These are phyloP conservation scores for Chlorella sp. DNA, from an alignment of 139 green algal genomes.

Conservation along the genomic window DNA sequence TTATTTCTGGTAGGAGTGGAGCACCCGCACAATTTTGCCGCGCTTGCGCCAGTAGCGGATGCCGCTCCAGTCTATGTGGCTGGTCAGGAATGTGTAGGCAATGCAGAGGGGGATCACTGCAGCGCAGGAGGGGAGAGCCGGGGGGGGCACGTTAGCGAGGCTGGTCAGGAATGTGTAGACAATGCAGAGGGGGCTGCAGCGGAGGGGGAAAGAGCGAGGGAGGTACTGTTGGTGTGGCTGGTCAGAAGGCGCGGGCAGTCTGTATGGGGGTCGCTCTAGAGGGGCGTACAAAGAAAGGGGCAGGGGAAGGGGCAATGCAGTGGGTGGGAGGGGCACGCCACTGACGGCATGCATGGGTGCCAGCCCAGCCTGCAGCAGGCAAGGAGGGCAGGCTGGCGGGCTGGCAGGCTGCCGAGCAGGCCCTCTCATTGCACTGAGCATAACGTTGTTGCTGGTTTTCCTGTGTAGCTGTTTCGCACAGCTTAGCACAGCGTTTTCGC, in stretches of 20 bases:
- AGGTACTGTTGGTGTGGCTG: too few relatives aligned
- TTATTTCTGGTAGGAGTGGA: not conserved
- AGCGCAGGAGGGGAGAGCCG: not conserved
- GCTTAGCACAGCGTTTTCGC: not conserved
- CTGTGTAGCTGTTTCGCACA: too few relatives aligned
- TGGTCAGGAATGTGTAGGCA: conserved; percentile 50
- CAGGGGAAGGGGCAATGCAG: not conserved
- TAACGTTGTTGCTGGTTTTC: not conserved
- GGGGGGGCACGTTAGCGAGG: not conserved
- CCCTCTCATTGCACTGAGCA: too few relatives aligned
- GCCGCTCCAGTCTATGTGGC: conserved; percentile 50
- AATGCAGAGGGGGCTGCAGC: not conserved
- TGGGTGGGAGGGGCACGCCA: not conserved
- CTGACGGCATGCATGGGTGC: not conserved
- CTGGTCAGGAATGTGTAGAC: not conserved
- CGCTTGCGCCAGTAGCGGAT: conserved; percentile 55
- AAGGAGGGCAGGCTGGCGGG: not conserved
- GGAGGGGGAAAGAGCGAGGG: too few relatives aligned
- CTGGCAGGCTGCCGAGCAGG: too few relatives aligned
- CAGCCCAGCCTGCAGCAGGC: not conserved
- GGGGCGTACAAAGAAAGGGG: too few relatives aligned
- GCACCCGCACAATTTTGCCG: conserved; percentile 40
- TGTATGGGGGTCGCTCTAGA: too few relatives aligned
- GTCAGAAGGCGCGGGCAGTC: too few relatives aligned
- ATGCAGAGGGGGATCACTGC: conserved; percentile 56